Base-by-base conservation (phyloP, 2,329 filamentous ascomycete species). In the Colletotrichum trifolii region DNA sequence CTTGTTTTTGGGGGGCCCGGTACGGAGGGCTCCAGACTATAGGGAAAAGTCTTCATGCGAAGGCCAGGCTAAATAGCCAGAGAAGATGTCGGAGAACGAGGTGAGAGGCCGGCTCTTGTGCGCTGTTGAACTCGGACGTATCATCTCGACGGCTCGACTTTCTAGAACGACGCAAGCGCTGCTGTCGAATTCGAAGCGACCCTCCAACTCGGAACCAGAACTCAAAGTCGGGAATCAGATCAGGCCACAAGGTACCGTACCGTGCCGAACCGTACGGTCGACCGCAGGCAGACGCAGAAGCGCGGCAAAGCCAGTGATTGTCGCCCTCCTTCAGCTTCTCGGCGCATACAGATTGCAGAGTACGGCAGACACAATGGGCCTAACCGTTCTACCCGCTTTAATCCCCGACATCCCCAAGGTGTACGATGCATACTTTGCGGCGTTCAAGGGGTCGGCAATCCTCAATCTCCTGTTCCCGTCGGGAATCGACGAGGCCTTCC, bases 401-500 rank as follows among this genome's bases (percentile, higher is more conserved):
- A 77, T 82, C 60, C 77, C 79, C 12, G 82, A 83, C 69, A 82
- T 83, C 70, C 74, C 75, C 38, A 72, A 73, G 39, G 75, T 83
- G 39, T 84, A 83, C 75, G 77, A 83, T 65, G 74, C 78, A 54
- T 83, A 83, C 73, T 83, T 83, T 45, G 63, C 40, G n/a, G 78
- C 81, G 38, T 83, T 83, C 73, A 73, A 76, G 55, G 75, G 77
- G 61, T 72, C 72, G 8, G 65, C 78, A 25, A 79, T 83, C 64
- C 74, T 81, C 48, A 73, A 78, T 34, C 75, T 82, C n/a, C 71
- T 82, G n/a, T 83, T 82, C 63, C 78, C 81, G 0, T 67, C 60
- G 13, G 73, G 74, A 38, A 67, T 73, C 55, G 71, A 75, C 40
- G 73, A 76, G 3, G 74, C 76, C 38, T 82, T 82, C 70, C 78